These are phyloP conservation scores for Poronia punctata DNA, from an alignment of 495 filamentous ascomycete genomes.

Conservation along the genomic window DNA sequence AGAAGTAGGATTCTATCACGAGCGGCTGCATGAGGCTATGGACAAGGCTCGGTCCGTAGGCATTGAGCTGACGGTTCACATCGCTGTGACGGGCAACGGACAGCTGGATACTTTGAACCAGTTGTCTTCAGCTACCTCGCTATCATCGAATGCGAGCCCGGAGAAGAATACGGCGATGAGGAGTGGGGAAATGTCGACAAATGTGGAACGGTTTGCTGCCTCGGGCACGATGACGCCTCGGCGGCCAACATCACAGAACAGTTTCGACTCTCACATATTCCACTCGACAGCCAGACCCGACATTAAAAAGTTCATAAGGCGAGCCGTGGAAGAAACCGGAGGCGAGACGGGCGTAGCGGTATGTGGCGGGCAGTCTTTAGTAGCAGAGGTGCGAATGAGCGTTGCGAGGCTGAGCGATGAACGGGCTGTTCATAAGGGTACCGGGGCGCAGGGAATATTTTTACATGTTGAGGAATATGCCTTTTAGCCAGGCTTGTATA, in stretches of 20 bases:
- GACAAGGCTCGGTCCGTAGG: constrained; percentile 42
- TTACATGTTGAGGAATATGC: constrained; percentile 45
- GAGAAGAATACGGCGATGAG: constrained; percentile 19
- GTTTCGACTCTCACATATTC: constrained; percentile 34
- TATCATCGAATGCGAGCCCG: constrained; percentile 5
- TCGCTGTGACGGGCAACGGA: constrained; percentile 49
- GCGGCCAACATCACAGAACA: constrained; percentile 23
- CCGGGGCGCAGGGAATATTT: constrained; percentile 70
- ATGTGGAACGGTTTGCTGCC: not conserved
- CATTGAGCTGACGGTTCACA: constrained; percentile 40
- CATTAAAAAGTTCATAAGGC: constrained; percentile 37
- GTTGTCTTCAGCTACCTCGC: constrained; percentile 1
- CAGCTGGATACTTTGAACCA: constrained; percentile 12
- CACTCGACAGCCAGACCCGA: constrained; percentile 35
- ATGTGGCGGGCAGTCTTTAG: constrained; percentile 66
- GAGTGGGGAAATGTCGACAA: constrained; percentile 22
- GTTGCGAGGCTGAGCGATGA: constrained; percentile 74
- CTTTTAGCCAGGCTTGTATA: constrained; percentile 25
- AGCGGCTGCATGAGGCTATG: constrained; percentile 51
- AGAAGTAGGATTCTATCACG: constrained; percentile 64
- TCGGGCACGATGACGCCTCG: constrained; percentile 5
- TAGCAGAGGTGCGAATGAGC: constrained; percentile 55
- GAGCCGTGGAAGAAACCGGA: constrained; percentile 59
- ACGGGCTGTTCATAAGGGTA: constrained; percentile 83
- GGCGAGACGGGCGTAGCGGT: constrained; percentile 82